Evolutionary conservation across 495 filamentous ascomycete species (phyloP), one percentile per base, ranked within the genome.

Genomic region (Aspergillus carlsbadensis): DNA sequence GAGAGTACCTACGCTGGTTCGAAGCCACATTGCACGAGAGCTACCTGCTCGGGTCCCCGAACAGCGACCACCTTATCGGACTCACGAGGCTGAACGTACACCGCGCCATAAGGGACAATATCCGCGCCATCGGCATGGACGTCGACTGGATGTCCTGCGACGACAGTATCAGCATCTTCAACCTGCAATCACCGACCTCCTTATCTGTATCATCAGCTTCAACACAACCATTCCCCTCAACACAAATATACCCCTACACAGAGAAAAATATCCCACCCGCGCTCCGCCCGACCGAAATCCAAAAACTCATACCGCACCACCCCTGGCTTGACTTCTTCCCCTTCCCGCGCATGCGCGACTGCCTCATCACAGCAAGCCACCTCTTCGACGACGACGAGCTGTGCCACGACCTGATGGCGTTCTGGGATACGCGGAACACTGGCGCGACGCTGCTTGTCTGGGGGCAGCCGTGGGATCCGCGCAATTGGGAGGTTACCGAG

Each of bases 281-380:
- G 44, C 60, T 80, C 4, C 64, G 69, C 0, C 72, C 75, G 6
- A 80, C 77, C 0, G 35, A 20, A 2, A 48, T 77, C 2, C 77
- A 80, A 56, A 46, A 34, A 0, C 34, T 34, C 6, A 54, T 70
- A 3, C 65, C 64, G 3, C 77, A 80, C 48, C 69, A 74, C 43
- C 67, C 70, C 6, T 62, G 60, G 60, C 22, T 62, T 29, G 60
- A 62, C 20, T 55, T 58, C 43, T 62, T 62, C 29, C 77, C 76
- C 0, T 72, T 72, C 49, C 65, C 65, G 15, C 40, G 47, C 11
- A 61, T 78, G 48, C 67, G 77, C 0, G 69, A 78, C 52, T 63
- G 63, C 11, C 43, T 74, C 15, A 72, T 78, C 39, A 34, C 61
- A 10, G 58, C 62, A 10, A 51, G 56, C 8, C 63, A 63, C 11